Conservation (phyloP, 2,329 filamentous ascomycete species). For the Arthroderma uncinatum region DNA sequence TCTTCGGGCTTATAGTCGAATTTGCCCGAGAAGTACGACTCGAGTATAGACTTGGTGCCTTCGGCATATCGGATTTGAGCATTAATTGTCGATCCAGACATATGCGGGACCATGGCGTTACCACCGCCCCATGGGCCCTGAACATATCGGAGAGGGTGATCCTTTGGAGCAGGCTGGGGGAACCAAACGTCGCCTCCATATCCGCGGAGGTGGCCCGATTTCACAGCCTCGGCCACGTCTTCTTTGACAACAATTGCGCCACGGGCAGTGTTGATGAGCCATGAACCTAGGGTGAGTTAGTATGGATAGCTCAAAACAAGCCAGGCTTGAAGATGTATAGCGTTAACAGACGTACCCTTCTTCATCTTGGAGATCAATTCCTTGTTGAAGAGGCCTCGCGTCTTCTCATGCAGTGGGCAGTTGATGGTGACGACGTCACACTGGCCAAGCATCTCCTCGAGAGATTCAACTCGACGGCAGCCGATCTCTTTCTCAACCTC, state of each 20-base stretch:
- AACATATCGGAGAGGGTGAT: conserved; percentile 84
- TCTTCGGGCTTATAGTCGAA: conserved; percentile 84
- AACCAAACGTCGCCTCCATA: conserved; percentile 59
- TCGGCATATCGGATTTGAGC: conserved; percentile 86
- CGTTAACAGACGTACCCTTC: conserved; percentile 50
- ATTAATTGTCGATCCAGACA: conserved; percentile 97
- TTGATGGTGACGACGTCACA: conserved; percentile 99
- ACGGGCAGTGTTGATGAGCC: conserved; percentile 97
- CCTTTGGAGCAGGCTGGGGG: conserved; percentile 89
- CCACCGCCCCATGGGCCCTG: conserved; percentile 93
- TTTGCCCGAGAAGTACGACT: conserved; percentile 79
- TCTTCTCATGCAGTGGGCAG: conserved; percentile 98
- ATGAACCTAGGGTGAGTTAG: conserved; percentile 51
- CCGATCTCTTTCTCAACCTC: conserved; percentile 94
- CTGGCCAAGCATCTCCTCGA: conserved; percentile 89
- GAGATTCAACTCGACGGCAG: conserved; percentile 71
- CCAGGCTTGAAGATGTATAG: background rate
- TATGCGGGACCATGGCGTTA: conserved; percentile 98
- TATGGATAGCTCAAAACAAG: background rate
- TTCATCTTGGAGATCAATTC: conserved; percentile 98
- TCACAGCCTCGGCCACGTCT: conserved; percentile 88
- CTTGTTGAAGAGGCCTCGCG: conserved; percentile 94
- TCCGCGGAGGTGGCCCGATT: conserved; percentile 60
- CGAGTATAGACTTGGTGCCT: conserved; percentile 78
- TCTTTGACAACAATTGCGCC: conserved; percentile 99